Percentiles rank a stretch among this genome's conserved stretches.
These are phyloP conservation scores for Cadophora luteo-olivacea DNA, from an alignment of 2,329 filamentous ascomycete species.

Conservation along the genomic window DNA sequence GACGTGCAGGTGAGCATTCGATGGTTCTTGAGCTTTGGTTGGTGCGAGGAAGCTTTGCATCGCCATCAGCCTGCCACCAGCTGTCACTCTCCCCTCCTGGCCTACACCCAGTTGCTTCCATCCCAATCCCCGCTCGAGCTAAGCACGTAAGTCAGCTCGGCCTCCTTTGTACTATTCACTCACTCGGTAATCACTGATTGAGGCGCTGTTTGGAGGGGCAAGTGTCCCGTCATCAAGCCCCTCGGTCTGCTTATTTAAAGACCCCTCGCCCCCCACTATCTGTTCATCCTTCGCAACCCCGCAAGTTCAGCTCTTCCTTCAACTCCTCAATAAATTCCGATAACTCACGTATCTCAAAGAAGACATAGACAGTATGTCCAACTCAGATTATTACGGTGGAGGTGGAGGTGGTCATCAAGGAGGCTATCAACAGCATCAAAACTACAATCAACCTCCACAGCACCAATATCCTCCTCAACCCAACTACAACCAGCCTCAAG, in stretches of 20 bases:
- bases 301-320: slow-evolving; percentile 9
- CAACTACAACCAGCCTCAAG: slow-evolving; percentile 31
- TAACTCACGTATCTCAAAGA: slow-evolving; percentile 2
- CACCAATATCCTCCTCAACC: slow-evolving; percentile 34
- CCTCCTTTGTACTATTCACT: slow-evolving; percentile 4
- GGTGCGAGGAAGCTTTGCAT: slow-evolving; percentile 7
- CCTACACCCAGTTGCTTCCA: background rate
- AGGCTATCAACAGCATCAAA: slow-evolving; percentile 28
- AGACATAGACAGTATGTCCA: slow-evolving; percentile 37
- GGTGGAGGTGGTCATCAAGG: slow-evolving; percentile 24
- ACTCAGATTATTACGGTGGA: slow-evolving; percentile 41
- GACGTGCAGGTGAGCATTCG: slow-evolving; percentile 9
- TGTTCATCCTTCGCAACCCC: slow-evolving; percentile 8
- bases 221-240: slow-evolving; percentile 9
- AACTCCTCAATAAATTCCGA: background rate
- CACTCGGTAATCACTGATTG: background rate
- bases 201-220: slow-evolving; percentile 12
- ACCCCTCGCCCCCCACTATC: background rate
- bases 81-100: background rate
- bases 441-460: slow-evolving; percentile 28
- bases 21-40: background rate
- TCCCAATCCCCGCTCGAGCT: slow-evolving; percentile 9
- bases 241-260: slow-evolving; percentile 12
- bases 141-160: slow-evolving; percentile 23
- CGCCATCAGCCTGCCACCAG: background rate